Percentiles rank a stretch among this genome's conserved stretches.
phyloP scores from a whole-genome alignment of 2,329 filamentous ascomycete genomes.

The Talaromyces amestolkiae region DNA sequence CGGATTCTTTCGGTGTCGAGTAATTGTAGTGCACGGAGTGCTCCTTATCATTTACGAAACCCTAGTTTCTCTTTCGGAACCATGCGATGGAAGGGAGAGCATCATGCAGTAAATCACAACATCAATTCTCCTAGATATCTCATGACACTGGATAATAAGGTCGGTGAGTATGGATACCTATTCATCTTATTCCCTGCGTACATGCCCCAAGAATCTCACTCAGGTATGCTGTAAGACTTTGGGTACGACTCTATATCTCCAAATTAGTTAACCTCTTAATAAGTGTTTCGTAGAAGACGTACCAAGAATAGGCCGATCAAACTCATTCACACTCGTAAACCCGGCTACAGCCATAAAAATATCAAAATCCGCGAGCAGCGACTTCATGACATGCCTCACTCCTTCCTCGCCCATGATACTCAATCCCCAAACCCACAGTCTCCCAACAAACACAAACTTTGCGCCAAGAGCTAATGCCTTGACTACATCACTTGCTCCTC shows the following conservation, averaged over 20 bases:
- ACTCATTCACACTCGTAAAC: conserved; percentile 53
- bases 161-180: not conserved
- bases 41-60: not conserved
- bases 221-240: conserved; percentile 32
- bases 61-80: not conserved
- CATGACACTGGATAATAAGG: too few species aligned
- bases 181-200: not conserved
- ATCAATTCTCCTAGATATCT: not conserved
- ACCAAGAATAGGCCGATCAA: conserved; percentile 45
- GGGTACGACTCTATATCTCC: conserved; percentile 39
- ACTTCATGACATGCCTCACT: conserved; percentile 61
- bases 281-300: conserved; percentile 7
- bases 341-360: conserved; percentile 61
- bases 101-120: too few species aligned
- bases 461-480: conserved; percentile 62
- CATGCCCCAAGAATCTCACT: not conserved
- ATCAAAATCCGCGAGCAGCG: conserved; percentile 61
- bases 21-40: not conserved
- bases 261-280: not conserved
- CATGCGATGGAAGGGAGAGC: not conserved
- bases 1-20: not conserved
- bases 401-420: conserved; percentile 60
- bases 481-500: conserved; percentile 57
- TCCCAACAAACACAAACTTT: conserved; percentile 61
- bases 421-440: conserved; percentile 61